Evolutionary conservation across 805 yeast genomes (phyloP).

Genomic region (Candida railenensis): DNA sequence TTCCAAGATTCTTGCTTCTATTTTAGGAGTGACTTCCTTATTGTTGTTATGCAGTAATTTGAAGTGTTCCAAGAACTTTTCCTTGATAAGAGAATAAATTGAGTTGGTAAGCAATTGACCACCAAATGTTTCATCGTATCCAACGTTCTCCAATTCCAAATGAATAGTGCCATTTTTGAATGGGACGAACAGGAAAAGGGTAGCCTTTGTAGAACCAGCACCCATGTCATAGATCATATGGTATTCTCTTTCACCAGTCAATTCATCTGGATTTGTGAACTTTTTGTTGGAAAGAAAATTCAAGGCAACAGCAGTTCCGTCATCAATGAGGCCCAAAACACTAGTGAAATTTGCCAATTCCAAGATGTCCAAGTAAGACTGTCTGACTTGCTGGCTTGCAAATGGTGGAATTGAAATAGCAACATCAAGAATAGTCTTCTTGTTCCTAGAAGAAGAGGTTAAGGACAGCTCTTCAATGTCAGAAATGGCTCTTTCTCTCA

Average conservation of each 20-base stretch:
- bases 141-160: slow-evolving; percentile 70
- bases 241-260: slow-evolving; percentile 42
- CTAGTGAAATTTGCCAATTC: slow-evolving; percentile 61
- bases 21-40: slow-evolving; percentile 50
- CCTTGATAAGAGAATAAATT: slow-evolving; percentile 58
- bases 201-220: slow-evolving; percentile 86
- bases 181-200: slow-evolving; percentile 66
- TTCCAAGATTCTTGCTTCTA: slow-evolving; percentile 68
- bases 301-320: slow-evolving; percentile 88
- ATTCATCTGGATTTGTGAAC: slow-evolving; percentile 31
- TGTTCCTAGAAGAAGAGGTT: slow-evolving; percentile 28
- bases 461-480: slow-evolving; percentile 52
- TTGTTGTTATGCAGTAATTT: slow-evolving; percentile 31
- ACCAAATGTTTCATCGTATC: slow-evolving; percentile 65
- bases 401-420: slow-evolving; percentile 79
- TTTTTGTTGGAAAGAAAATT: slow-evolving; percentile 66
- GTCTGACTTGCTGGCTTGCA: slow-evolving; percentile 63
- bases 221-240: slow-evolving; percentile 88
- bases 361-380: slow-evolving; percentile 70
- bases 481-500: slow-evolving; percentile 61
- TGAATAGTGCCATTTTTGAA: slow-evolving; percentile 38
- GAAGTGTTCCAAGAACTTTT: slow-evolving; percentile 51
- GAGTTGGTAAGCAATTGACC: slow-evolving; percentile 73
- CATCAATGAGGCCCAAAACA: slow-evolving; percentile 73
- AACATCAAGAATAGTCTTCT: slow-evolving; percentile 50